Base-by-base conservation (phyloP, 176 grass and related monocot genomes). In the Aechmea fasciata region DNA sequence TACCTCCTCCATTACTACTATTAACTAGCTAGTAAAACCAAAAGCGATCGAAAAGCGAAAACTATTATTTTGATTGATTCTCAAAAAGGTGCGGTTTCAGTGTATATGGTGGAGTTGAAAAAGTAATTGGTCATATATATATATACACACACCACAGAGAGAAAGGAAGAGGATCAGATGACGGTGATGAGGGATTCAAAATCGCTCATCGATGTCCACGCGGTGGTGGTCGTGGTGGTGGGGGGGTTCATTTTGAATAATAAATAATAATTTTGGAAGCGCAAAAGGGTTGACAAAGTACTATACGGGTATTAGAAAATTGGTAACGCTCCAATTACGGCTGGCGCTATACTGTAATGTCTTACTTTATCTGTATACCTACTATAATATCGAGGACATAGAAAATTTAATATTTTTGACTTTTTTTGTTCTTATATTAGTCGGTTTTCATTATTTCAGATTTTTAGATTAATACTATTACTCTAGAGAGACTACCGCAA, bases 261-360 rank as follows among this genome's bases (percentile, higher is more conserved):
- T 28, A 69, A 13, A 50, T 70, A 12, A 41, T 23, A 23, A 23
- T 41, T 59, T 59, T 18, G 63, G 71, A 62, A 84, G 70, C 79
- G 74, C 71, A 41, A 2, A 75, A 76, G 22, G 68, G 90, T 93
- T 89, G 90, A 93, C 90, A 79, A 79, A 78, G n/a, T 57, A 25
- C 50, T 13, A 62, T 13, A 62, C 13, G 13, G 14, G 17, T 20
- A 51, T 51, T 63, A 20, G 64, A 70, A 11, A n/a, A 20, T 6
- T 10, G 26, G 67, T 48, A 63, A 0, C 53, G 48, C 74, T 49
- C 66, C 48, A 19, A 70, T 57, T 75, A 61, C 53, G 15, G 76
- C 80, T 89, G 83, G 75, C 77, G 67, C 63, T 22, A 24, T 69
- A 47, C 66, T 83, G 82, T 72, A 47, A 50, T 73, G 55, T 70